These are phyloP conservation scores for Polychaeton citri DNA, from an alignment of 2,329 filamentous ascomycete genomes.

Conservation along the genomic window DNA sequence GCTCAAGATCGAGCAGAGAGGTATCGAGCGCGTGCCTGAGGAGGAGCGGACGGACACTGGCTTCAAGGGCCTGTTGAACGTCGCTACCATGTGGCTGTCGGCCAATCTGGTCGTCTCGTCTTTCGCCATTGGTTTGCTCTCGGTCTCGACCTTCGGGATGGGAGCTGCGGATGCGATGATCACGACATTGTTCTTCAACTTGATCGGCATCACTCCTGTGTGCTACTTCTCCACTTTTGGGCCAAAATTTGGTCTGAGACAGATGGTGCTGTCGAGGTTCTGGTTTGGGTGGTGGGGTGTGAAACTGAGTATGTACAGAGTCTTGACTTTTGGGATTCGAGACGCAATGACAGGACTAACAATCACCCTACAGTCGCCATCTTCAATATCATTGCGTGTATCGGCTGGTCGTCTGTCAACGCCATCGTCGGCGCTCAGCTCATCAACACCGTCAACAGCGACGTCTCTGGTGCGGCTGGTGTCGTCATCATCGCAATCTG, in stretches of 20 bases:
- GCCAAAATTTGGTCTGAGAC: constrained; percentile 56
- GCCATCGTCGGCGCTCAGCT: constrained; percentile 69
- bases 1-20: constrained; percentile 58
- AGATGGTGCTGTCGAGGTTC: constrained; percentile 69
- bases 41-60: constrained; percentile 54
- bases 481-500: constrained; percentile 59
- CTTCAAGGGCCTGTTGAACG: constrained; percentile 41
- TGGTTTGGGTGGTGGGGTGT: constrained; percentile 48
- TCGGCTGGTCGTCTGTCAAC: constrained; percentile 68
- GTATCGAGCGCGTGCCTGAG: constrained; percentile 61
- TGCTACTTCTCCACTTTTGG: constrained; percentile 70
- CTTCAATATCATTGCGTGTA: constrained; percentile 56
- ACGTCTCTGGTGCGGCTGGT: constrained; percentile 59
- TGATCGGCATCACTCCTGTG: constrained; percentile 58
- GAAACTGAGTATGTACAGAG: constrained; percentile 32
- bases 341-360: neutral
- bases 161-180: constrained; percentile 62
- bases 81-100: constrained; percentile 64
- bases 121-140: constrained; percentile 63
- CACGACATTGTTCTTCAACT: constrained; percentile 61
- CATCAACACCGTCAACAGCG: constrained; percentile 56
- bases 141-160: constrained; percentile 52
- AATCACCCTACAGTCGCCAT: constrained; percentile 40
- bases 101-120: constrained; percentile 67
- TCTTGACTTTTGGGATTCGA: constrained; percentile 6